Base-by-base conservation (phyloP, 352 stramenopile genomes). In the Globisporangium takayamanum region DNA sequence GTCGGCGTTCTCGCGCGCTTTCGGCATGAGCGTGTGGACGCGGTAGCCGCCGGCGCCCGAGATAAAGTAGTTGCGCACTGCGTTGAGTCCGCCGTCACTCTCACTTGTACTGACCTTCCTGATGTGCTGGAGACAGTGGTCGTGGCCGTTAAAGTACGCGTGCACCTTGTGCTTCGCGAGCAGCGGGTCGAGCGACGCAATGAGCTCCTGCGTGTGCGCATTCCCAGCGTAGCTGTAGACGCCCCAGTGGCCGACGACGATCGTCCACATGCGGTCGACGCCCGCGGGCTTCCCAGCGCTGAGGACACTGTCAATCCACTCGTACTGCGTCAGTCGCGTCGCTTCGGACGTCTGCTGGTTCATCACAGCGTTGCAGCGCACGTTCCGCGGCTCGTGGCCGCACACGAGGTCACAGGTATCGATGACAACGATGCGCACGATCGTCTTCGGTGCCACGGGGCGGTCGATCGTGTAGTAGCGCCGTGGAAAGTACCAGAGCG, bases 141-240 rank as follows among this genome's bases (percentile, higher is more conserved):
- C 85, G 55, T 95, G 85, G 49, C 85, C 85, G 46, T 81, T 95
- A 57, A 95, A 92, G 66, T 95, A 95, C 44, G 83, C 84, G 57
- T 95, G 81, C 12, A 95, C 85, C 8, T 84, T 78, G 66, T 95
- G 79, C 68, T 90, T 91, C 41, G 81, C 70, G 11, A 95, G 59
- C 50, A 95, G 58, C 39, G 85, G 85, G 26, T 92, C 74, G 36
- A 95, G 68, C 46, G 68, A 68, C 12, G 74, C 55, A 53, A 95
- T 93, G 11, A 95, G 63, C 65, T 95, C 83, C 0, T 72, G 69
- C 3, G 85, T 95, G 59, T 89, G 73, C 14, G 73, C 84, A 48
- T 95, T 95, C 8, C 85, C 85, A 2, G 85, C 85, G 39, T 83
- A 93, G 60, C 83, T 93, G 70, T 90, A 92, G 20, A 95, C 77